Conservation (phyloP, 441 rosid species). For the Corymbia calophylla region DNA sequence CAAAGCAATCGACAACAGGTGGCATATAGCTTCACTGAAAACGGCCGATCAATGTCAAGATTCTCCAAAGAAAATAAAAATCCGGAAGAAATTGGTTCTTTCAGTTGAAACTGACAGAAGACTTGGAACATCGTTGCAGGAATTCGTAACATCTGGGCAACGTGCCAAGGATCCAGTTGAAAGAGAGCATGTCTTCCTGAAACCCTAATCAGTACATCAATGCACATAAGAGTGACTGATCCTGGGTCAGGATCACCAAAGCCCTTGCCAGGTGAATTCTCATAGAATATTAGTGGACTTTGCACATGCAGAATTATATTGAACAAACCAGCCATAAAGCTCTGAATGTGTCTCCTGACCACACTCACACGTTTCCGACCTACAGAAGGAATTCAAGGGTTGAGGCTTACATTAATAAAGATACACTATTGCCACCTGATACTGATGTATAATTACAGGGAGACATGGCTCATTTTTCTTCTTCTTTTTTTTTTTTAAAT, state of each 20-base stretch:
- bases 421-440: neutral
- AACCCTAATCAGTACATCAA: constrained; percentile 75
- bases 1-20: constrained; percentile 70
- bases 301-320: constrained; percentile 71
- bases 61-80: constrained; percentile 10
- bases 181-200: constrained; percentile 66
- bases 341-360: constrained; percentile 60
- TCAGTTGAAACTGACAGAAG: constrained; percentile 28
- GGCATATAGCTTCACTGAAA: constrained; percentile 47
- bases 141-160: constrained; percentile 60
- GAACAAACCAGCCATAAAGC: constrained; percentile 60
- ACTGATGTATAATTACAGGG: neutral
- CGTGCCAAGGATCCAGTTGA: constrained; percentile 68
- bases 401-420: constrained; percentile 4
- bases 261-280: constrained; percentile 12
- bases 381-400: constrained; percentile 29
- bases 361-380: constrained; percentile 57
- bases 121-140: constrained; percentile 66
- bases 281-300: constrained; percentile 55
- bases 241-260: constrained; percentile 68
- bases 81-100: constrained; percentile 14
- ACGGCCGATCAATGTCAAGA: constrained; percentile 36
- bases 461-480: neutral
- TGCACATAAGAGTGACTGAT: constrained; percentile 80
- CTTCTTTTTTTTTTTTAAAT: neutral